Base-by-base conservation (phyloP, 768 basidiomycete species). In the Ramaria rubella region DNA sequence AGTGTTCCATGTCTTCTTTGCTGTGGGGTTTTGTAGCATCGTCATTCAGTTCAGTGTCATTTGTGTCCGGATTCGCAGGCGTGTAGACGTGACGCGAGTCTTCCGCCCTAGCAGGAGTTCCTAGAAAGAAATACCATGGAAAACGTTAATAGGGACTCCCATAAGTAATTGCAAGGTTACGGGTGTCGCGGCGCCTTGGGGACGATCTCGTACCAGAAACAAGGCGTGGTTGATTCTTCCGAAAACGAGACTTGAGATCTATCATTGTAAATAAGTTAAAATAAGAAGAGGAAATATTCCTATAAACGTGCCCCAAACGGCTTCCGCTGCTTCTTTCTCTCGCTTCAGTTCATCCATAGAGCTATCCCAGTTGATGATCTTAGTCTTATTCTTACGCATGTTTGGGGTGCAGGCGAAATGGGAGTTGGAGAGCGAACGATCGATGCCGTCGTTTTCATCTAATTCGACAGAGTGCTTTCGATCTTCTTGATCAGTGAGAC, bases 271-370 rank as follows among this genome's bases (percentile, higher is more conserved):
- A 48, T 30, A 19, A 17, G 52, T 31, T 26, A 31, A 51, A 26
- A 17, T 21, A 44, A 44, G 15, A 11, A 48, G 33, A 24, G 19
- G 11, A n/a, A 46, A n/a, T 19, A 26, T 27, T 30, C 21, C 17
- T 21, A 43, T 21, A 53, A 17, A 63, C 73, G 43, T 52, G 87
- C 90, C 90, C 76, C 87, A 75, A 23, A 78, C 79, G 12, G 90
- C 89, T 58, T 90, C 88, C 0, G 88, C 87, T 5, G 79, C 77
- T 1, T 78, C 77, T 63, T 90, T 91, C 59, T 89, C 87, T 21
- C 79, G 77, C 31, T 70, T 78, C 74, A 92, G 71, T 33, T 78
- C 74, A 30, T 89, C 86, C 2, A 91, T 69, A 26, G 79, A 71
- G 3, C 75, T 72, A 59, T 86, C 81, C 89, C 89, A 92, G 52